A percentile compares a stretch with the other conserved stretches of the same genome.
Evolutionary conservation across 2,329 filamentous ascomycete genomes (phyloP).

Genomic region (Bipolaris gigantea): DNA sequence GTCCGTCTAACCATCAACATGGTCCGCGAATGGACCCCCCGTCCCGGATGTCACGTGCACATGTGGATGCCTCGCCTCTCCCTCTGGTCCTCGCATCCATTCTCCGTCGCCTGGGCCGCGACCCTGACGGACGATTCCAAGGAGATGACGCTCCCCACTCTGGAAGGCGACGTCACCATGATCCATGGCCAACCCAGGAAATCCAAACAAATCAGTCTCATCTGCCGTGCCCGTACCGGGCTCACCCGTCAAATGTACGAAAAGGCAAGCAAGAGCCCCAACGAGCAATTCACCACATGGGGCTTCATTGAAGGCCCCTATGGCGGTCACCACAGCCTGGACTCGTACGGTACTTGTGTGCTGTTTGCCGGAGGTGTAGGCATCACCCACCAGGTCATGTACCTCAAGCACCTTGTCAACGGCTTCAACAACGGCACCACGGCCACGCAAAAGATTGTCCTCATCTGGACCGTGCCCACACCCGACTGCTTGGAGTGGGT

Average conservation of each 20-base stretch:
- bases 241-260: constrained; percentile 72
- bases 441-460: constrained; percentile 69
- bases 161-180: constrained; percentile 33
- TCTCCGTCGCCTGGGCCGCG: constrained; percentile 54
- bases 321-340: constrained; percentile 68
- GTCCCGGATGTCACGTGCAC: constrained; percentile 63
- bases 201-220: constrained; percentile 63
- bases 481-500: constrained; percentile 67
- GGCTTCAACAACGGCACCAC: constrained; percentile 70
- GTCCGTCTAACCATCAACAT: constrained; percentile 64
- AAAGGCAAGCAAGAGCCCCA: constrained; percentile 63
- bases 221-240: constrained; percentile 73
- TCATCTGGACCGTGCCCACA: constrained; percentile 79
- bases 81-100: constrained; percentile 51
- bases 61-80: constrained; percentile 58
- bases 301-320: constrained; percentile 78
- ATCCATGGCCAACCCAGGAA: constrained; percentile 24
- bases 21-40: constrained; percentile 55
- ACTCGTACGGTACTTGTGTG: constrained; percentile 76
- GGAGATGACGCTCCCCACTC: constrained; percentile 39
- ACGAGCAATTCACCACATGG: constrained; percentile 62
- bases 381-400: constrained; percentile 77
- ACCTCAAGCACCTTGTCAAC: constrained; percentile 70
- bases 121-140: constrained; percentile 36
- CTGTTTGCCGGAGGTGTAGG: constrained; percentile 80